Conservation (phyloP, 192 early-diverging fungal species). For the Kappamyces sp. region DNA sequence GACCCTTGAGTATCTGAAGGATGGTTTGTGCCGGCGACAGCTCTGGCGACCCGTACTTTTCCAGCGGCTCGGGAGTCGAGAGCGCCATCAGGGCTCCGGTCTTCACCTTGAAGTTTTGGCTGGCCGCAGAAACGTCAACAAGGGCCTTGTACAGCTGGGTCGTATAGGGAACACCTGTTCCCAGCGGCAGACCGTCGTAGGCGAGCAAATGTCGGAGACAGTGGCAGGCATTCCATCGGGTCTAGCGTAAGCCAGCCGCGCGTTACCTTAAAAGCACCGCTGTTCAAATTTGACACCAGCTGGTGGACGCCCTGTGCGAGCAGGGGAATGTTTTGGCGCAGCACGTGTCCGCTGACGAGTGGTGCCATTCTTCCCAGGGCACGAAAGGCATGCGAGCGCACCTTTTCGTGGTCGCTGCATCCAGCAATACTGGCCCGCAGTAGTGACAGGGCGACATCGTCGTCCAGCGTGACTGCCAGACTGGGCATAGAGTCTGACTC, state of each 20-base stretch:
- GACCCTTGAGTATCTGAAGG: background rate
- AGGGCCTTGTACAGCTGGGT: slow-evolving; percentile 48
- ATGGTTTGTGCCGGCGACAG: background rate
- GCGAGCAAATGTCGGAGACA: slow-evolving; percentile 58
- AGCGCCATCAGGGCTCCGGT: slow-evolving; percentile 55
- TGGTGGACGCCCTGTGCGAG: background rate
- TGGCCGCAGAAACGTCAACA: slow-evolving; percentile 39
- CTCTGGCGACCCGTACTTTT: background rate
- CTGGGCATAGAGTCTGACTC: background rate
- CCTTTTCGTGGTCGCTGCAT: slow-evolving; percentile 69
- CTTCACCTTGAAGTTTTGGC: slow-evolving; percentile 74
- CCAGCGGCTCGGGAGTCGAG: background rate
- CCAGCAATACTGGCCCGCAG: slow-evolving; percentile 24
- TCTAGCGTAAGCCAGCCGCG: slow-evolving; percentile 28
- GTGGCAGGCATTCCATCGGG: slow-evolving; percentile 76
- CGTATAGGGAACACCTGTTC: slow-evolving; percentile 43
- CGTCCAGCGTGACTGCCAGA: too few relatives aligned
- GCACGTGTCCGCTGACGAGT: slow-evolving; percentile 57
- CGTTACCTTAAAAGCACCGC: background rate
- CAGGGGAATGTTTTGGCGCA: slow-evolving; percentile 39
- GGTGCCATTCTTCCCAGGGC: slow-evolving; percentile 45
- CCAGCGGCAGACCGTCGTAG: slow-evolving; percentile 51
- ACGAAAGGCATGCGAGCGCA: slow-evolving; percentile 32
- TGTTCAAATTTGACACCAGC: background rate
- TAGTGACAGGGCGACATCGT: too few relatives aligned